Percentiles rank a stretch among this genome's conserved stretches.
phyloP scores from a whole-genome alignment of 169 alveolate species.

The Plasmodium sp. region DNA sequence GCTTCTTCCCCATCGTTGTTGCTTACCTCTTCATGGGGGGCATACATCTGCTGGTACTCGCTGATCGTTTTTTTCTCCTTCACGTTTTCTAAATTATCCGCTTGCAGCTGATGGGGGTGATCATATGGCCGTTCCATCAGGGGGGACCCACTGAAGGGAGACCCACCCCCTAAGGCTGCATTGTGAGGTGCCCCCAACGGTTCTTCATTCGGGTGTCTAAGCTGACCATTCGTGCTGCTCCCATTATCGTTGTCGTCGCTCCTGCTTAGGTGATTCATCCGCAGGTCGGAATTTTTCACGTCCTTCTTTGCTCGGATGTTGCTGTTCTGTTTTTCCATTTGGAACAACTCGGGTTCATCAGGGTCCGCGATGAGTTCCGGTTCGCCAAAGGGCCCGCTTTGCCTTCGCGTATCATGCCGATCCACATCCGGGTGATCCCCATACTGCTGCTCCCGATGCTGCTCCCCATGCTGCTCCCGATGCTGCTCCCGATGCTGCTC shows the following conservation, averaged over 20 bases:
- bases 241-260: not conserved
- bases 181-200: not conserved
- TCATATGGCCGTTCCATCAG: not conserved
- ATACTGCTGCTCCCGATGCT: too few species aligned
- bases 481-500: not conserved
- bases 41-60: not conserved
- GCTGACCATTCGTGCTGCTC: not conserved
- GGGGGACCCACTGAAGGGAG: conserved; percentile 5
- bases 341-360: not conserved
- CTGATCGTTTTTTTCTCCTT: not conserved
- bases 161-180: not conserved
- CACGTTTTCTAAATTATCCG: not conserved
- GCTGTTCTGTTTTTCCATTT: not conserved
- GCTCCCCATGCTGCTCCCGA: not conserved
- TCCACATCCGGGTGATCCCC: not conserved
- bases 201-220: not conserved
- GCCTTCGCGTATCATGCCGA: not conserved
- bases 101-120: not conserved
- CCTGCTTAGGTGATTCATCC: not conserved
- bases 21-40: not conserved
- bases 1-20: not conserved
- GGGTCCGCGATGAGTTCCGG: not conserved
- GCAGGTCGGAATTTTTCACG: not conserved
- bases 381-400: not conserved
- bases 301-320: not conserved